Conservation (phyloP, 2,329 filamentous ascomycete genomes). For the Colletotrichum gloeosporioides region DNA sequence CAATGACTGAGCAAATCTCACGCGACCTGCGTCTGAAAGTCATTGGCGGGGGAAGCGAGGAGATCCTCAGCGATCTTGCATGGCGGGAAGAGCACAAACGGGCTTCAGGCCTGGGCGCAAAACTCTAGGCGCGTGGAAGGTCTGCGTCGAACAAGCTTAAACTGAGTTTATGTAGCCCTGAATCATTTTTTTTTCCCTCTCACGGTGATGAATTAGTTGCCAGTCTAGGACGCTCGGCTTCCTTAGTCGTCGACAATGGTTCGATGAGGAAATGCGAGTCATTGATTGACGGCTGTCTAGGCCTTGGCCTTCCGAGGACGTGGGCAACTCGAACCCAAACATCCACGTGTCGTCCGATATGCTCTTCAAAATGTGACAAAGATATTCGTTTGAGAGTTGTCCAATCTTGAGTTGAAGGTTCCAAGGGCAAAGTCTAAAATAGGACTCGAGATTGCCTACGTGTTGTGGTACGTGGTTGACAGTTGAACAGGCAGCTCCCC, state of each 20-base stretch:
- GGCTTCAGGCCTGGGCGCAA: background rate
- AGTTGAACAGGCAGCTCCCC: background rate
- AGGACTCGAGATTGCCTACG: background rate
- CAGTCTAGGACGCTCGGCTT: background rate
- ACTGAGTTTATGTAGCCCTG: background rate
- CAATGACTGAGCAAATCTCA: conserved; percentile 57
- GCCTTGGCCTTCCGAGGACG: background rate
- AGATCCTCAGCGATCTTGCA: conserved; percentile 57
- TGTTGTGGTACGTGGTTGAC: background rate
- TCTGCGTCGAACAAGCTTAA: background rate
- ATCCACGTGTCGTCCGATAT: background rate
- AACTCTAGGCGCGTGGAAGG: background rate
- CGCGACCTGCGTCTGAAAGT: conserved; percentile 57
- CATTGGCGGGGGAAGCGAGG: conserved; percentile 59
- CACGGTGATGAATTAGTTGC: background rate
- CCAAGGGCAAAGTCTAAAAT: background rate
- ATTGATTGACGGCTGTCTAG: background rate
- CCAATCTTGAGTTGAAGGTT: background rate
- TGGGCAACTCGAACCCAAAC: background rate
- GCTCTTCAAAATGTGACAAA: background rate
- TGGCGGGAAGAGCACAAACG: conserved; percentile 48
- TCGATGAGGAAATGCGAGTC: background rate
- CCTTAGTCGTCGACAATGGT: background rate
- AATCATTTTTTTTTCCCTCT: background rate
- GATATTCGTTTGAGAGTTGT: background rate